Percentiles rank a stretch among this genome's conserved stretches.
These are phyloP conservation scores for Syncephalis plumigaleata DNA, from an alignment of 371 early-diverging fungal species.

Conservation along the genomic window DNA sequence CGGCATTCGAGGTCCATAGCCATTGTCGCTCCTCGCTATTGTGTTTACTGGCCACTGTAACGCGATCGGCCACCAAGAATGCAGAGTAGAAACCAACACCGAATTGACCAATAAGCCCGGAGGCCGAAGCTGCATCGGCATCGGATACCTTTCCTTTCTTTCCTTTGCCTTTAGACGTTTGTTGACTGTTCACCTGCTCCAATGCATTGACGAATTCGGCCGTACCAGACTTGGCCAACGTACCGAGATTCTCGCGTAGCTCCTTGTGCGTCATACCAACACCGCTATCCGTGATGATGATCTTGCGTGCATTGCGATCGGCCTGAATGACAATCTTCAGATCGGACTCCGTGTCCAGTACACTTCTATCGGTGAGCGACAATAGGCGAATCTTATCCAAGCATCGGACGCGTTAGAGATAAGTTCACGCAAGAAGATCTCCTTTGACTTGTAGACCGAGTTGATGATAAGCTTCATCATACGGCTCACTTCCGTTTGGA, in stretches of 20 bases:
- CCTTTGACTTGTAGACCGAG: constrained; percentile 66
- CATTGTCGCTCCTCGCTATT: constrained; percentile 57
- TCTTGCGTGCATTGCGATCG: constrained; percentile 37
- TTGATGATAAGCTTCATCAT: constrained; percentile 87
- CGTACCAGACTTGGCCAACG: constrained; percentile 86
- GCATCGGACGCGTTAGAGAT: constrained; percentile 95
- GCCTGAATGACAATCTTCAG: constrained; percentile 59
- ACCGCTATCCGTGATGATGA: constrained; percentile 85
- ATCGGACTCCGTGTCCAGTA: constrained; percentile 28
- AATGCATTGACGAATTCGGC: constrained; percentile 63
- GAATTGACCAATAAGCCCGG: constrained; percentile 89
- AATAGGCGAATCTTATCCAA: constrained; percentile 82
- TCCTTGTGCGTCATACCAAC: constrained; percentile 93
- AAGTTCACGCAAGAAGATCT: constrained; percentile 91
- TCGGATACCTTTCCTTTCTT: no score
- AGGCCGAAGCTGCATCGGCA: constrained; percentile 25
- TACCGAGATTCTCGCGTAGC: constrained; percentile 83
- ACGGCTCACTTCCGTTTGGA: constrained; percentile 57
- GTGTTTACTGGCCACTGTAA: constrained; percentile 84
- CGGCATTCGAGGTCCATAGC: constrained; percentile 71
- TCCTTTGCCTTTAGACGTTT: no score
- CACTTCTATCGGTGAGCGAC: constrained; percentile 46
- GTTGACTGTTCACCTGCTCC: constrained; percentile 18
- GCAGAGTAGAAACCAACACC: constrained; percentile 96
- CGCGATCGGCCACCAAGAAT: constrained; percentile 88